phyloP scores from a whole-genome alignment of 805 yeast genomes.

The Lachancea dasiensis region DNA sequence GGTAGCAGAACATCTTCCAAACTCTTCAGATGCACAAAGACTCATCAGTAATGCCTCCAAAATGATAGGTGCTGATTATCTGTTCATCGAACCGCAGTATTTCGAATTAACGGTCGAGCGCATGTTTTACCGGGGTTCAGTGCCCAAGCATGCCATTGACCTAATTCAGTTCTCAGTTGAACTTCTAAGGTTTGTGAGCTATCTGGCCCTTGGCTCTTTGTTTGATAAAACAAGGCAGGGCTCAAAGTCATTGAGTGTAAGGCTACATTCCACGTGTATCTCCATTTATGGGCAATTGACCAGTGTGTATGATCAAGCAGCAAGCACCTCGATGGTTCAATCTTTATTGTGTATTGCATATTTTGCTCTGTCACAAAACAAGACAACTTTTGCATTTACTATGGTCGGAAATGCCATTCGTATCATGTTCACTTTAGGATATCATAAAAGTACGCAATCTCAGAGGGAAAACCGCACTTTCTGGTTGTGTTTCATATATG shows the following conservation, averaged over 20 bases:
- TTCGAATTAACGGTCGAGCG: constrained; percentile 7
- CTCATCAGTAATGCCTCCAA: constrained; percentile 12
- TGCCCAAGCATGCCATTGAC: not conserved
- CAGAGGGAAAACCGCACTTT: constrained; percentile 14
- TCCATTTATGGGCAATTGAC: constrained; percentile 12
- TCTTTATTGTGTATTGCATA: constrained; percentile 16
- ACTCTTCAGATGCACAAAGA: constrained; percentile 12
- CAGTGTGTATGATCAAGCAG: constrained; percentile 13
- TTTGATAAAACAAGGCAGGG: constrained; percentile 10
- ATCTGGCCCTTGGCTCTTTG: constrained; percentile 17
- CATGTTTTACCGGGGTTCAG: constrained; percentile 7
- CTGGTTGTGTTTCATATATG: constrained; percentile 21
- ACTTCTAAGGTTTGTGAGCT: constrained; percentile 13
- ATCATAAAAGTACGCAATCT: constrained; percentile 12
- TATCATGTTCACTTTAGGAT: constrained; percentile 14
- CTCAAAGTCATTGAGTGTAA: constrained; percentile 12
- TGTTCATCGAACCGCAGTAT: constrained; percentile 16
- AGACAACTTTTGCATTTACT: constrained; percentile 14
- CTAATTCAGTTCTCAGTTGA: constrained; percentile 12
- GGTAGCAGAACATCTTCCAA: constrained; percentile 10
- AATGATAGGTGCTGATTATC: constrained; percentile 19
- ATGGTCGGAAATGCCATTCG: constrained; percentile 18
- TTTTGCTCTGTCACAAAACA: constrained; percentile 17
- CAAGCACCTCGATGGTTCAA: constrained; percentile 13
- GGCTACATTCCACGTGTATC: constrained; percentile 14